phyloP scores from a whole-genome alignment of 2,329 filamentous ascomycete species.

The Colletotrichum eremochloae region DNA sequence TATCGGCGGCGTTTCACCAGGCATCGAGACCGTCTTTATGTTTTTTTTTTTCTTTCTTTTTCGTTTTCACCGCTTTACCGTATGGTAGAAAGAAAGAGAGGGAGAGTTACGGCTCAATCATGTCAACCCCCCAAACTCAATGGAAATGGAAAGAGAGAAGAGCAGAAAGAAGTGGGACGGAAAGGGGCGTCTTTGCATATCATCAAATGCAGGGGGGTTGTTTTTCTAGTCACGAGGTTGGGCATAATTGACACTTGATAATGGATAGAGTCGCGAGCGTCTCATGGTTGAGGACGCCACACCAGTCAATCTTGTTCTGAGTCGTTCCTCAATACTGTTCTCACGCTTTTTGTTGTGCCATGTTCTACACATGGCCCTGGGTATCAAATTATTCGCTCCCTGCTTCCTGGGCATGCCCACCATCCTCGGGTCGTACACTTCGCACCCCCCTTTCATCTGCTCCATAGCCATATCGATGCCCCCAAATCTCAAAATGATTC shows the following conservation, averaged over 20 bases:
- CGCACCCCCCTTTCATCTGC: not conserved
- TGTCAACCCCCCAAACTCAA: conserved; percentile 17
- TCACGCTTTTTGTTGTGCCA: not conserved
- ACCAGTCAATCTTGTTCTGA: not conserved
- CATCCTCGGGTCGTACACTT: not conserved
- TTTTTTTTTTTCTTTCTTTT: not conserved
- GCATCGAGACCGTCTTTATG: conserved; percentile 20
- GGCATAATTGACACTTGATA: conserved; percentile 25
- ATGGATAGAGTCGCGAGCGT: conserved; percentile 18
- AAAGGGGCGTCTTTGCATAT: conserved; percentile 35
- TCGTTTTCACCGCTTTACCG: conserved; percentile 12
- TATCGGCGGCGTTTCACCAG: conserved; percentile 38
- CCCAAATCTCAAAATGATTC: not conserved
- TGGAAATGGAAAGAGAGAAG: not conserved
- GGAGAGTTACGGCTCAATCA: conserved; percentile 12
- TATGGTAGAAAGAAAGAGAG: conserved; percentile 22
- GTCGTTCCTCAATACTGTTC: not conserved
- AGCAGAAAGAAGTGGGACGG: not conserved
- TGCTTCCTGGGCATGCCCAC: not conserved
- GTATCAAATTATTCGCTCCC: conserved; percentile 5
- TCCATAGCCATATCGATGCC: not conserved
- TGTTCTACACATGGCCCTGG: conserved; percentile 6
- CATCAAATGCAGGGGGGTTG: conserved; percentile 16
- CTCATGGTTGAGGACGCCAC: not conserved
- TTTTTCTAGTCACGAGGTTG: conserved; percentile 5